Evolutionary conservation across 78 protist genomes (phyloP), one percentile per base, ranked within the genome.

Genomic region (Speleostelium caveatum): DNA sequence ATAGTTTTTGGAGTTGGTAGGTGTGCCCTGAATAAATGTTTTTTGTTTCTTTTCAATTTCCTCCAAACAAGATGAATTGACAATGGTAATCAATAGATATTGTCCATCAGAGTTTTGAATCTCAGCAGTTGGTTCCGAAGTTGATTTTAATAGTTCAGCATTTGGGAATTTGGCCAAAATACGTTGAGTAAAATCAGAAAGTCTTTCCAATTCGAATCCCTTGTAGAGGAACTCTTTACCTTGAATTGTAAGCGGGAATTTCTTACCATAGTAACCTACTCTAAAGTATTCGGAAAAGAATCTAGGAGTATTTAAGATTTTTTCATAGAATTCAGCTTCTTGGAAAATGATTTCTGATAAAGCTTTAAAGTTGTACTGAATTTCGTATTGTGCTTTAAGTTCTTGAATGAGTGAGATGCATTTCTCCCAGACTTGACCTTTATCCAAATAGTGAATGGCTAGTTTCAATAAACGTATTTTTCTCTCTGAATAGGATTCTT

Each of bases 251-350:
- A 55, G 53, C 0, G 94, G 95, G 93, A 94, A 94, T 4, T 90
- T 87, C 16, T 49, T 67, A 24, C 96, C 96, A 51, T 83, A 94
- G 86, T 87, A 94, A 41, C 95, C 96, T 3, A 94, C 96, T 32
- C 96, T 67, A 62, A 94, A 94, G 74, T 87, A 94, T n/a, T 85
- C 86, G 2, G 88, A 14, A 39, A 58, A 88, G 83, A 86, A 78
- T 58, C 96, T 86, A 28, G 86, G 89, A 12, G 71, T 69, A 36
- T 30, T 61, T 12, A 94, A 30, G 19, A 94, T 94, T 56, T 88
- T 59, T 39, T 72, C 76, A 73, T 73, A 88, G 39, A 94, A 69
- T 33, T 79, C 88, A 0, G 96, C 94, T 32, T 92, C 92, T 42
- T 83, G 87, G 3, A 49, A 41, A 4, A 28, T 21, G 1, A 66